Evolutionary conservation across 2,329 filamentous ascomycete genomes (phyloP), one percentile per base, ranked within the genome.

Genomic region (Colletotrichum sp.): DNA sequence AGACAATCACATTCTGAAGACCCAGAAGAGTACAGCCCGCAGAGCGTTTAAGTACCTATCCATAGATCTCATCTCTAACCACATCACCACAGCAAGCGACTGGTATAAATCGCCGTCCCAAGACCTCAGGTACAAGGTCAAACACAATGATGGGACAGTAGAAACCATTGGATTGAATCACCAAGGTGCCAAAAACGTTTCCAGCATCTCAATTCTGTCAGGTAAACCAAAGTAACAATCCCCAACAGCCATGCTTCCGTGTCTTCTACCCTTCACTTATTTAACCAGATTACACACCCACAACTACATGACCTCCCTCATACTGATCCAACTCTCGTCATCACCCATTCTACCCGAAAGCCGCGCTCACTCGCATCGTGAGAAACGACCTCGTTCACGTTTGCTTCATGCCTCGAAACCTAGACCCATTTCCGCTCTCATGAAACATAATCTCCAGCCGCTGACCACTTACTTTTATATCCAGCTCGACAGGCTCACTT

Each of bases 61-160:
- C n/a, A 1, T 2, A 0, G 0, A 49, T 7, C n/a, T 5, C 3
- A 1, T 21, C 10, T 49, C n/a, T 1, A 1, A 4, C n/a, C n/a
- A 0, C 44, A 49, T 49, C 44, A 49, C n/a, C 10, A 3, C 44
- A 49, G 44, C 28, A 2, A 2, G 26, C 2, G 8, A 28, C 2
- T 28, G 5, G 26, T 28, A 2, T 28, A 28, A 28, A 28, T 28
- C 26, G 5, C 26, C 26, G 5, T 6, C 26, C 6, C 26, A 28
- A 28, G 26, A 28, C 26, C 26, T 28, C 8, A 28, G 8, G 2
- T 28, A 28, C 6, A 6, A 28, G 5, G 26, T 2, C 26, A 28
- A 28, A 28, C 26, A 28, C 26, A 28, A 28, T 28, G 26, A 28
- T 28, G 26, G 26, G 26, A 5, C 26, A 26, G 26, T 26, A 26